These are phyloP conservation scores for Umbilicaria muhlenbergii DNA, from an alignment of 495 filamentous ascomycete genomes.

Conservation along the genomic window DNA sequence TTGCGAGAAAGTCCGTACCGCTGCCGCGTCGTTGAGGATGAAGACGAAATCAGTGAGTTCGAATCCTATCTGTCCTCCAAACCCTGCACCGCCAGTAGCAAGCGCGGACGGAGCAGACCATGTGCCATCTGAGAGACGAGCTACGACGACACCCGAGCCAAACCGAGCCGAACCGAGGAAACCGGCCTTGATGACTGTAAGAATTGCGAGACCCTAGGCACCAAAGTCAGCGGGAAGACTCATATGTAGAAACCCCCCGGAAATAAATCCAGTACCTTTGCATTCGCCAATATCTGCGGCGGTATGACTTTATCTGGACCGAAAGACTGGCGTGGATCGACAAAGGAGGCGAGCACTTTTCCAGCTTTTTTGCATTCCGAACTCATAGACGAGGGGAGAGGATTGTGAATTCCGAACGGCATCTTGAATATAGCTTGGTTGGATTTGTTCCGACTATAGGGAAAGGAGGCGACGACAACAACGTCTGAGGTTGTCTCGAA, in stretches of 20 bases:
- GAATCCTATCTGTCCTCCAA: conserved; percentile 94
- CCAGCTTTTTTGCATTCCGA: conserved; percentile 84
- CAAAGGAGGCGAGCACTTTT: conserved; percentile 87
- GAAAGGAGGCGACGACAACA: too few species aligned
- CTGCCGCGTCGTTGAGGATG: conserved; percentile 84
- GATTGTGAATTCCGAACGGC: conserved; percentile 53
- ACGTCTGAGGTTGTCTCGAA: too few species aligned
- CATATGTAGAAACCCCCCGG: neutral
- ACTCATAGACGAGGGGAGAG: conserved; percentile 46
- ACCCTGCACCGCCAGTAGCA: conserved; percentile 75
- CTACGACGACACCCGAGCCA: conserved; percentile 86
- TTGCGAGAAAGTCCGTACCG: conserved; percentile 91
- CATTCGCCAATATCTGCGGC: conserved; percentile 72
- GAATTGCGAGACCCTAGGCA: conserved; percentile 72
- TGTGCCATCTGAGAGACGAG: conserved; percentile 73
- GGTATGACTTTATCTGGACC: conserved; percentile 97
- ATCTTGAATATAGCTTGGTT: conserved; percentile 16
- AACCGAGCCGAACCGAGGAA: conserved; percentile 88
- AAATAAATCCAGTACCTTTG: conserved; percentile 49
- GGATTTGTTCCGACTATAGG: too few species aligned
- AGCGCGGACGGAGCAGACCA: conserved; percentile 96
- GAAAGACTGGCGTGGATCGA: conserved; percentile 88
- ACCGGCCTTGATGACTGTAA: conserved; percentile 91
- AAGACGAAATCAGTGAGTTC: conserved; percentile 98
- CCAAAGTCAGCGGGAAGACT: neutral